Evolutionary conservation across 2,329 filamentous ascomycete genomes (phyloP).

Genomic region (Fusarium buharicum): DNA sequence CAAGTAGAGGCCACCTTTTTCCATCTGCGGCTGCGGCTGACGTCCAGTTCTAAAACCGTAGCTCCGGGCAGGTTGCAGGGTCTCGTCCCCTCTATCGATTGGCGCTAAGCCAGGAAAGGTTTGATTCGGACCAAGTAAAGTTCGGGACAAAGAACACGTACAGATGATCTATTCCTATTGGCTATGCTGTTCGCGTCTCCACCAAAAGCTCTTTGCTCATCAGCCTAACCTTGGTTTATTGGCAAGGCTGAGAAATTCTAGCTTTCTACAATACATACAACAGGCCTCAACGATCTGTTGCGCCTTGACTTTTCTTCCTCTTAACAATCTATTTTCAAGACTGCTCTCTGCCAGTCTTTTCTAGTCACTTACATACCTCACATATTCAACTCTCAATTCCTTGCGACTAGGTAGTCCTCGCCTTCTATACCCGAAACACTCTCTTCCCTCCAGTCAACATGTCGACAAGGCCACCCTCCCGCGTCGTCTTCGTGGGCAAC

Average conservation of each 20-base stretch:
- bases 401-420: not conserved
- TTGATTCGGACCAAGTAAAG: slow-evolving; percentile 14
- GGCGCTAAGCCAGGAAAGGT: slow-evolving; percentile 24
- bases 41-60: slow-evolving; percentile 34
- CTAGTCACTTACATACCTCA: not conserved
- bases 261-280: slow-evolving; percentile 16
- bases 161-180: slow-evolving; percentile 18
- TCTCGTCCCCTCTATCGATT: slow-evolving; percentile 16
- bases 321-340: not conserved
- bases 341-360: not conserved
- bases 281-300: not conserved
- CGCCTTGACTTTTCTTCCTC: slow-evolving; percentile 1
- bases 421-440: not conserved
- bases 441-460: slow-evolving; percentile 51
- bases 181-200: slow-evolving; percentile 1
- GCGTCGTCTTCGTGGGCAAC: slow-evolving; percentile 86
- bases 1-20: slow-evolving; percentile 38
- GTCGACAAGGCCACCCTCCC: slow-evolving; percentile 79
- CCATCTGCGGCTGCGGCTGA: slow-evolving; percentile 40
- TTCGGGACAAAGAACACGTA: slow-evolving; percentile 2
- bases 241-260: slow-evolving; percentile 44
- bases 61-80: slow-evolving; percentile 25
- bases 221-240: slow-evolving; percentile 38
- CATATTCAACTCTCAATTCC: not conserved
- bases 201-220: slow-evolving; percentile 27